These are phyloP conservation scores for Gyrodon lividus DNA, from an alignment of 768 basidiomycete species.

Conservation along the genomic window DNA sequence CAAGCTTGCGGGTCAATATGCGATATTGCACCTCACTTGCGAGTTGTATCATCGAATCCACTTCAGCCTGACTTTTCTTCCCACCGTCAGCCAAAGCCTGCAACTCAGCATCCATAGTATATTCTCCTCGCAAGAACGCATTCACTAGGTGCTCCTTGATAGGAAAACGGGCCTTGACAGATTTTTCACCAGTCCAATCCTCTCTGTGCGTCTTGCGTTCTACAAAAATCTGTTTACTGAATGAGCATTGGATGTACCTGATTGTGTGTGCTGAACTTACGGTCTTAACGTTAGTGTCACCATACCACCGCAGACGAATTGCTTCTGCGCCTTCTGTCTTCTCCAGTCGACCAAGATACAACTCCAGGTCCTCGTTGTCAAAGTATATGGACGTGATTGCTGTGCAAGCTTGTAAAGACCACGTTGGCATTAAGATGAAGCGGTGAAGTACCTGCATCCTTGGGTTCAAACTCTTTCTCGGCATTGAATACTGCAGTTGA, in stretches of 20 bases:
- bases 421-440: background rate
- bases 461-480: conserved; percentile 86
- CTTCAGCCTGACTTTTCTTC: conserved; percentile 90
- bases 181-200: conserved; percentile 99
- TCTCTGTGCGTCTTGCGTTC: conserved; percentile 93
- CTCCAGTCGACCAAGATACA: conserved; percentile 95
- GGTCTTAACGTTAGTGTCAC: conserved; percentile 77
- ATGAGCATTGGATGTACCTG: background rate
- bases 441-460: conserved; percentile 63
- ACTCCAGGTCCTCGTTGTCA: conserved; percentile 91
- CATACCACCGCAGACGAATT: conserved; percentile 95
- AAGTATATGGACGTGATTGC: conserved; percentile 98
- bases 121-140: conserved; percentile 83
- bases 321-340: conserved; percentile 99
- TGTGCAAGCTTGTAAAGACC: conserved; percentile 24
- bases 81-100: conserved; percentile 82
- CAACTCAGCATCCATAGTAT: conserved; percentile 93
- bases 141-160: conserved; percentile 94
- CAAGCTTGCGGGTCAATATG: conserved; percentile 73
- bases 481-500: conserved; percentile 78
- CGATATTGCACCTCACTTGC: conserved; percentile 98
- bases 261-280: conserved; percentile 40
- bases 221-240: conserved; percentile 63
- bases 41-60: conserved; percentile 91
- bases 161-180: conserved; percentile 94